Base-by-base conservation (phyloP, 345 rosid genomes). In the Brassica carinata region DNA sequence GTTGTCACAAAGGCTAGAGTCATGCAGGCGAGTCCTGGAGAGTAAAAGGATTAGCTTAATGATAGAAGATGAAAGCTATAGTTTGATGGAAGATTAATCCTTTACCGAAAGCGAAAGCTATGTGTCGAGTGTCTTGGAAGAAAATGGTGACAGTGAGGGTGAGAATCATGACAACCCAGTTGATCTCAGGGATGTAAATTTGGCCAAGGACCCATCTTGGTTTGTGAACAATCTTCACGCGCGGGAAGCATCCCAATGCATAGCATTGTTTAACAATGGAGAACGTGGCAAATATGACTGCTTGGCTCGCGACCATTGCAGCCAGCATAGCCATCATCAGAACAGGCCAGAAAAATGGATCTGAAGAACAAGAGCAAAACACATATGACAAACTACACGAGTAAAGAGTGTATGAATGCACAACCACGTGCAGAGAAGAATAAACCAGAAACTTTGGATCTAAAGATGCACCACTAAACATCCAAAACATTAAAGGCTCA, bases 111-210 rank as follows among this genome's bases (percentile, higher is more conserved):
- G 99, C 94, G 64, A 90, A 87, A 81, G 92, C 99, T 45, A 93
- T 72, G 72, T 72, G 89, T 67, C 78, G 87, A 36, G 87, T 84
- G 87, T 88, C 89, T 72, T 63, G 89, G 83, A 86, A 90, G 70
- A 92, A 88, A 67, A 88, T 58, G 11, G 89, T 89, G 70, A 93
- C 89, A 30, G 89, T 84, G 73, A 92, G 87, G 73, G 95, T 84
- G 77, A 96, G 92, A 86, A 93, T 79, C 97, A 96, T 88, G 57
- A 90, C 94, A 64, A 89, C 87, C 99, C 99, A 96, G 70, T 96
- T 96, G 75, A 96, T 89, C 91, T 93, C 98, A 5, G 98, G 99
- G 78, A 96, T 90, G 87, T 87, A 93, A 75, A 91, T 90, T 79
- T 92, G 97, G 74, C 94, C 92, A 83, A 74, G 88, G 67, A 85